A percentile compares a stretch with the other conserved stretches of the same genome.
Conservation (phyloP, 2,329 filamentous ascomycete genomes). For the Aspergillus sp. region DNA sequence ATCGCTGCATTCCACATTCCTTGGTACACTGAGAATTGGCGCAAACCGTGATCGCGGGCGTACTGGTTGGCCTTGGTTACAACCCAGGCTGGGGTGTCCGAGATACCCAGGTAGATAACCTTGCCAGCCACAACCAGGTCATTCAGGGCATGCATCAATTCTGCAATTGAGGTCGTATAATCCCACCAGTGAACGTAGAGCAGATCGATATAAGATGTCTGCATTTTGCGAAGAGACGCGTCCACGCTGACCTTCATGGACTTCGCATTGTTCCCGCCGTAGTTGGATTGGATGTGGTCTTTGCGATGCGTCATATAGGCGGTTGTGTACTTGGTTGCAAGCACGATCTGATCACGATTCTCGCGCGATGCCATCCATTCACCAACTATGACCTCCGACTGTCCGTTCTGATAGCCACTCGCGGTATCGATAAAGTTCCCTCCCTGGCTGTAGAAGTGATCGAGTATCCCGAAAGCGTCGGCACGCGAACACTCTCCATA, state of each 20-base stretch:
- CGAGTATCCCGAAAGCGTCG: constrained; percentile 47
- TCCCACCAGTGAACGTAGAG: constrained; percentile 56
- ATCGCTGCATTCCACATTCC: constrained; percentile 62
- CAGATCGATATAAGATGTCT: constrained; percentile 39
- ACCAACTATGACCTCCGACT: constrained; percentile 50
- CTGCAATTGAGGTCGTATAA: constrained; percentile 62
- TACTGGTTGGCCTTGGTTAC: constrained; percentile 53
- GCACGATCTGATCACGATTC: constrained; percentile 51
- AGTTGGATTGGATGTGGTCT: constrained; percentile 40
- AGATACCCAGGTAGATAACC: constrained; percentile 67
- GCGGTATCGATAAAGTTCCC: constrained; percentile 57
- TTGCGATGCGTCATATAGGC: constrained; percentile 30
- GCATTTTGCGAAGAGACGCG: constrained; percentile 30
- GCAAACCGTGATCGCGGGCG: constrained; percentile 67
- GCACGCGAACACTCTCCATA: constrained; percentile 48
- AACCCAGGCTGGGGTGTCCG: constrained; percentile 68
- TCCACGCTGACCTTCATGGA: constrained; percentile 29
- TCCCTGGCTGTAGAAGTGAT: constrained; percentile 48
- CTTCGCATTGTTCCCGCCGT: constrained; percentile 38
- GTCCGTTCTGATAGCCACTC: constrained; percentile 48
- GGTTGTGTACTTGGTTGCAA: constrained; percentile 56
- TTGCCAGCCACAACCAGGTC: constrained; percentile 60
- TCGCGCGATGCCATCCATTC: constrained; percentile 50
- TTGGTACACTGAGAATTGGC: constrained; percentile 70
- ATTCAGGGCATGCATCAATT: constrained; percentile 70